Conservation (phyloP, 164 flowering plant species). For the Magnolia officinalis region DNA sequence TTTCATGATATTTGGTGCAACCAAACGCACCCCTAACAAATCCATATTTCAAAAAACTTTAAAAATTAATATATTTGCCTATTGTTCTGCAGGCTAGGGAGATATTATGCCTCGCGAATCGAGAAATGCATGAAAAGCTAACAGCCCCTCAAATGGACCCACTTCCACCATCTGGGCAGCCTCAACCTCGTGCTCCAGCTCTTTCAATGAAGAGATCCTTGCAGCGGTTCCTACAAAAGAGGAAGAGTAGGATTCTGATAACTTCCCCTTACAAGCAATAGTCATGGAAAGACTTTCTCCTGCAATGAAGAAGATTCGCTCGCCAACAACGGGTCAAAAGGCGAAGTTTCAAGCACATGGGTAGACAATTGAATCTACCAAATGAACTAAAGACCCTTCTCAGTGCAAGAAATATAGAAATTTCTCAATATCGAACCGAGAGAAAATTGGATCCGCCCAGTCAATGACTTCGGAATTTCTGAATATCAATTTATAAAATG, state of each 20-base stretch:
- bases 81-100: conserved; percentile 39
- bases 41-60: too few relatives aligned
- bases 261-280: conserved; percentile 15
- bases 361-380: too few relatives aligned
- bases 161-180: background rate
- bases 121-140: conserved; percentile 22
- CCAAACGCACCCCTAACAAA: background rate
- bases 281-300: background rate
- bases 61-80: too few relatives aligned
- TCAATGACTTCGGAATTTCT: too few relatives aligned
- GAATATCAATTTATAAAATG: too few relatives aligned
- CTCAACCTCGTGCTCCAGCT: conserved; percentile 15
- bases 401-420: too few relatives aligned
- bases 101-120: conserved; percentile 34
- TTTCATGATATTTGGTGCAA: background rate
- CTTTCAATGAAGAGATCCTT: conserved; percentile 53
- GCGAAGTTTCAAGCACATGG: too few relatives aligned
- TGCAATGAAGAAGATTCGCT: too few relatives aligned
- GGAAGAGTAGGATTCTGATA: conserved; percentile 37
- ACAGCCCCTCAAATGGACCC: background rate
- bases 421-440: too few relatives aligned
- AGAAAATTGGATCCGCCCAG: too few relatives aligned
- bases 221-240: conserved; percentile 51
- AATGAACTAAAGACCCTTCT: too few relatives aligned
- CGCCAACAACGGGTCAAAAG: too few relatives aligned